Conservation (phyloP, 306 rosid genomes). For the Cicer yamashitae region DNA sequence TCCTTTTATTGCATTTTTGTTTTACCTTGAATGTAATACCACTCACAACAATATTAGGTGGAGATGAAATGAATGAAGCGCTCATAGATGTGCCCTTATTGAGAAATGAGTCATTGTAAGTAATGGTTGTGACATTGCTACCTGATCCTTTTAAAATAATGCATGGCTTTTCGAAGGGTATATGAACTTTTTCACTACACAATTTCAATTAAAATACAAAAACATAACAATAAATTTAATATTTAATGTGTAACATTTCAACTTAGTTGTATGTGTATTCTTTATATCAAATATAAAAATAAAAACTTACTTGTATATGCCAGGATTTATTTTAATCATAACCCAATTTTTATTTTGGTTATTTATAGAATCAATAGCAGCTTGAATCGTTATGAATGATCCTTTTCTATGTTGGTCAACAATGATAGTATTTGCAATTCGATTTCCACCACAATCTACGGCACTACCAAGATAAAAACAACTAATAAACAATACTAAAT, state of each 20-base stretch:
- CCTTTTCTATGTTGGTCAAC: constrained; percentile 45
- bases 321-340: constrained; percentile 41
- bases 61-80: constrained; percentile 18
- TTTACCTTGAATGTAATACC: constrained; percentile 13
- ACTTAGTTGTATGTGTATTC: constrained; percentile 4
- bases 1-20: not conserved
- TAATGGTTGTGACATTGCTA: not conserved
- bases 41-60: constrained; percentile 20
- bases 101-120: not conserved
- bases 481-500: constrained; percentile 6
- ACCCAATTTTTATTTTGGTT: constrained; percentile 38
- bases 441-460: constrained; percentile 23
- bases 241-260: not conserved
- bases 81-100: not conserved
- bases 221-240: not conserved
- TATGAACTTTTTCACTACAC: not conserved
- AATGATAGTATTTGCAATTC: constrained; percentile 6
- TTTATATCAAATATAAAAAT: not conserved
- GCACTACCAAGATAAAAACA: not conserved
- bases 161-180: not conserved
- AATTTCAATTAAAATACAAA: not conserved
- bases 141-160: not conserved
- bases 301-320: constrained; percentile 29
- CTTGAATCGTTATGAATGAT: constrained; percentile 50
- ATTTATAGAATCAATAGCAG: constrained; percentile 55